Evolutionary conservation across 441 rosid genomes (phyloP).

Genomic region (Croton setiger): DNA sequence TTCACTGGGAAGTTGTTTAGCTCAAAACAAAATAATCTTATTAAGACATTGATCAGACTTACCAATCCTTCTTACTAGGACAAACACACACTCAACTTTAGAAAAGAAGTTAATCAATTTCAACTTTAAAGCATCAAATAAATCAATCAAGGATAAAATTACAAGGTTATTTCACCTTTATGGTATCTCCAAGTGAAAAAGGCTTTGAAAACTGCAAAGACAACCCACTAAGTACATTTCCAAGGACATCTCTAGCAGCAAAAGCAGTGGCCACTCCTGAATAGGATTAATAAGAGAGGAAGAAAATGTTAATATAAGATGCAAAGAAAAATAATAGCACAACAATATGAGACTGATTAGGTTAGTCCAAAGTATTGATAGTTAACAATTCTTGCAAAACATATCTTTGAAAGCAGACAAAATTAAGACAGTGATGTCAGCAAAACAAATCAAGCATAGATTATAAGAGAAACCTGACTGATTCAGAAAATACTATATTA

Average conservation of each 20-base stretch:
- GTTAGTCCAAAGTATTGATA: no score
- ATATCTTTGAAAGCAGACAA: no score
- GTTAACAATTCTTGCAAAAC: no score
- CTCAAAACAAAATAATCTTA: not conserved
- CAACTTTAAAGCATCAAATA: constrained; percentile 1
- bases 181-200: constrained; percentile 88
- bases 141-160: constrained; percentile 4
- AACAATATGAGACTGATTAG: not conserved
- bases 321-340: not conserved
- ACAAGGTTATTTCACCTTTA: constrained; percentile 54
- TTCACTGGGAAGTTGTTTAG: not conserved
- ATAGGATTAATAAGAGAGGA: constrained; percentile 7
- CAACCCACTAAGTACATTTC: constrained; percentile 87
- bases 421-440: no score
- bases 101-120: not conserved
- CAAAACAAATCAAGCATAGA: no score
- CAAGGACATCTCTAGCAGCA: constrained; percentile 86
- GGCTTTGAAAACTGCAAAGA: constrained; percentile 86
- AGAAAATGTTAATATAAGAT: constrained; percentile 4
- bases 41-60: not conserved
- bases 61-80: not conserved
- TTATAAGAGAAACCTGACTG: not conserved
- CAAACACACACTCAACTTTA: not conserved
- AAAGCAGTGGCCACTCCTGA: constrained; percentile 98
- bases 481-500: not conserved